phyloP scores from a whole-genome alignment of 768 basidiomycete genomes.

The Scleroderma bovista region DNA sequence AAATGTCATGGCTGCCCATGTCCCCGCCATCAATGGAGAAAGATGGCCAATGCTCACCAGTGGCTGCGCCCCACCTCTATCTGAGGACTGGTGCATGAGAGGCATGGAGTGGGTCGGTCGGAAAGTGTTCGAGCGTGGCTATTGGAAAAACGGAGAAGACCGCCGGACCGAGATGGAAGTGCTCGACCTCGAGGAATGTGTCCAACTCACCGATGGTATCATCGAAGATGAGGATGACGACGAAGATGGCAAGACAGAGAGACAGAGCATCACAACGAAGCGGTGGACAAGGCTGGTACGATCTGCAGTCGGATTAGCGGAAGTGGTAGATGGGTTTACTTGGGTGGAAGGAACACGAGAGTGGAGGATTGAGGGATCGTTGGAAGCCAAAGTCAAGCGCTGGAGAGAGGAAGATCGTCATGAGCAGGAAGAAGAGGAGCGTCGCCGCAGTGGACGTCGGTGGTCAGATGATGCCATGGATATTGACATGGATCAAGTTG shows the following conservation, averaged over 20 bases:
- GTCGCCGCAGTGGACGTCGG: slow-evolving; percentile 51
- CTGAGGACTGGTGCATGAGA: slow-evolving; percentile 93
- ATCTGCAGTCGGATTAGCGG: slow-evolving; percentile 60
- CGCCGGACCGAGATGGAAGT: slow-evolving; percentile 72
- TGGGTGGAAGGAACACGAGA: slow-evolving; percentile 55
- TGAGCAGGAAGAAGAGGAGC: slow-evolving; percentile 66
- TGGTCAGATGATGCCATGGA: slow-evolving; percentile 72
- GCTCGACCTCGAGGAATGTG: slow-evolving; percentile 53
- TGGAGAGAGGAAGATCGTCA: slow-evolving; percentile 70
- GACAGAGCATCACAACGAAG: slow-evolving; percentile 37
- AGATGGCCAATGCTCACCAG: slow-evolving; percentile 65
- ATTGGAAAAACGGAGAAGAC: slow-evolving; percentile 81
- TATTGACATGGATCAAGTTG: slow-evolving; percentile 53
- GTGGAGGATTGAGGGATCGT: slow-evolving; percentile 59
- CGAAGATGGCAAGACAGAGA: slow-evolving; percentile 28
- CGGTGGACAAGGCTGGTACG: slow-evolving; percentile 78
- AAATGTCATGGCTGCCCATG: slow-evolving; percentile 42
- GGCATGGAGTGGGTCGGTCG: slow-evolving; percentile 97
- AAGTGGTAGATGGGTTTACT: slow-evolving; percentile 69
- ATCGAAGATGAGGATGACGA: slow-evolving; percentile 76
- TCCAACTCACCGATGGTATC: slow-evolving; percentile 63
- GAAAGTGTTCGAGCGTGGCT: slow-evolving; percentile 87
- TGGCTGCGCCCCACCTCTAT: slow-evolving; percentile 63
- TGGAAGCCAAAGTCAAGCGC: slow-evolving; percentile 60
- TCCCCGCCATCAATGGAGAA: slow-evolving; percentile 31